Evolutionary conservation across 2,329 filamentous ascomycete genomes (phyloP), one percentile per base, ranked within the genome.

Genomic region (Pezizomycotina sp.): DNA sequence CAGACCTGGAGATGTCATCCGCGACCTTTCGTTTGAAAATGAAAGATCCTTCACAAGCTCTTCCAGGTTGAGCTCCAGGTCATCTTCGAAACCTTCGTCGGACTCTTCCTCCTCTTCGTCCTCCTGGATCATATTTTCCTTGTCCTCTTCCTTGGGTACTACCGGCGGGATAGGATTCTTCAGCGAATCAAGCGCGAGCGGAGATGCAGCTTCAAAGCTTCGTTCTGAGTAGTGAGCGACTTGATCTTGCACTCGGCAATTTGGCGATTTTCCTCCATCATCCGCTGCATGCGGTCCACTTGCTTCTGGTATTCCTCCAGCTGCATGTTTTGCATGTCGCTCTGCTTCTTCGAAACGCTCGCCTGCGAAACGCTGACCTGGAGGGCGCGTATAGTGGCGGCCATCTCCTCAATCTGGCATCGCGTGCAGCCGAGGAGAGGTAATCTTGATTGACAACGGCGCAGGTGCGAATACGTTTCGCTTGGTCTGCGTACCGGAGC

Each of bases 391-490:
- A 98, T 98, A 48, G 91, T 89, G 53, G 92, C 86, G 6, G 82
- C 77, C 89, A 98, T 95, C 52, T 83, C 79, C 1, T 71, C 65
- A 51, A 98, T 92, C 58, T 95, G 82, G 82, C 83, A 58, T 98
- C 89, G 47, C 91, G 75, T 60, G 95, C 81, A 1, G 86, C 89
- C 9, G 82, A 77, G 6, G 80, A 86, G 49, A 93, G 76, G 50
- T 83, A 78, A 58, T 93, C 84, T 60, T 98, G 83, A 62, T 98
- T 98, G 61, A 95, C 80, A 20, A 84, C 74, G 16, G 89, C 89
- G 32, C 82, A 77, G 21, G 84, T 95, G 53, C 84, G 82, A 61
- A 98, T 98, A 38, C 79, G 77, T 64, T 98, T 98, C 43, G 89
- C 89, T 59, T 95, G 86, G 57, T 98, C 86, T 13, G 89, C 89